Evolutionary conservation across 441 rosid species (phyloP).

Genomic region (Adansonia madagascariensis): DNA sequence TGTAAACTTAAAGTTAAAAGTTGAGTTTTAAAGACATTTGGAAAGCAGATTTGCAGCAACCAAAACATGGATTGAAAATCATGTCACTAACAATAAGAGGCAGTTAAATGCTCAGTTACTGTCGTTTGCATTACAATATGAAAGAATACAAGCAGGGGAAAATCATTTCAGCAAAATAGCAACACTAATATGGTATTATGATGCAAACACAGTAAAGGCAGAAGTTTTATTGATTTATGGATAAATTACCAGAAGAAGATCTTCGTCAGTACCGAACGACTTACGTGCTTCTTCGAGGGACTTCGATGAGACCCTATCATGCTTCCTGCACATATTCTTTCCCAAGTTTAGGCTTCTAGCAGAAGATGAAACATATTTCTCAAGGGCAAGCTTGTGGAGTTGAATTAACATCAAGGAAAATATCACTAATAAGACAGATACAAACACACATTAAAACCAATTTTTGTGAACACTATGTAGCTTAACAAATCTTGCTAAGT

Average conservation of each 20-base stretch:
- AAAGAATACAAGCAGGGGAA: neutral
- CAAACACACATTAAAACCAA: neutral
- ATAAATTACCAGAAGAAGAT: constrained; percentile 76
- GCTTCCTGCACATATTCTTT: constrained; percentile 49
- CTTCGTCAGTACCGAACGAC: constrained; percentile 92
- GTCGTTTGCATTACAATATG: neutral
- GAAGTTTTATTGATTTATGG: neutral
- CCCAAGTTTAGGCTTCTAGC: constrained; percentile 16
- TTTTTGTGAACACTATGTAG: neutral
- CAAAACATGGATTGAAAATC: neutral
- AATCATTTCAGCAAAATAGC: constrained; percentile 15
- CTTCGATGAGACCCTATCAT: constrained; percentile 66
- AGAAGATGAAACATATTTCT: constrained; percentile 1
- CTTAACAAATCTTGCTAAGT: neutral
- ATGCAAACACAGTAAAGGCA: neutral
- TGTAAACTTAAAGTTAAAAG: neutral
- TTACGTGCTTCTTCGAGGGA: constrained; percentile 78
- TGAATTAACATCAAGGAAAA: neutral
- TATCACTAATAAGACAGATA: neutral
- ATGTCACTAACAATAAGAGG: neutral
- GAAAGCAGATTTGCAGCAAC: neutral
- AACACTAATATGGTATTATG: constrained; percentile 18
- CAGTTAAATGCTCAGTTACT: neutral
- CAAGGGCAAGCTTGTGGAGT: constrained; percentile 14
- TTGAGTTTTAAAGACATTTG: neutral